Percentiles rank a stretch among this genome's conserved stretches.
Conservation (phyloP, 129 eudicot genomes). For the Calendula officinalis region DNA sequence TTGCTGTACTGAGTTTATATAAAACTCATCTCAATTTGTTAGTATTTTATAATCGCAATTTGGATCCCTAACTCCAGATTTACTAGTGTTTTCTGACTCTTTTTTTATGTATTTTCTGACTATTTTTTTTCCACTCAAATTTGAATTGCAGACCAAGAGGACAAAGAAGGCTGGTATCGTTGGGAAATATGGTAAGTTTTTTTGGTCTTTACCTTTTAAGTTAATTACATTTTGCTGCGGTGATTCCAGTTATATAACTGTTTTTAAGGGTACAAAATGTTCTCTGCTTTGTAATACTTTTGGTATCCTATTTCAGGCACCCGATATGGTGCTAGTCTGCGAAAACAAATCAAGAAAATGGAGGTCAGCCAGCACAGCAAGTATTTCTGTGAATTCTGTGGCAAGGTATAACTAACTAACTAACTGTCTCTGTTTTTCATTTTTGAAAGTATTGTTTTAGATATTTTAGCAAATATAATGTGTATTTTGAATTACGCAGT, state of each 20-base stretch:
- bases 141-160: constrained; percentile 48
- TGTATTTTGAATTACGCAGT: neutral
- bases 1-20: neutral
- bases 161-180: constrained; percentile 22
- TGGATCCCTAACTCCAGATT: too few species aligned
- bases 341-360: constrained; percentile 17
- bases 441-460: too few species aligned
- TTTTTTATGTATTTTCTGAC: neutral
- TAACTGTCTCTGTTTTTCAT: too few species aligned
- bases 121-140: constrained; percentile 8
- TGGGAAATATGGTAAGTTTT: constrained; percentile 49
- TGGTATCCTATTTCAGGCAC: neutral
- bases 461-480: too few species aligned
- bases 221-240: neutral
- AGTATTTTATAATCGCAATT: too few species aligned
- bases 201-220: neutral
- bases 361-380: constrained; percentile 16
- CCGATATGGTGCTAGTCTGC: constrained; percentile 23
- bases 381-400: constrained; percentile 9
- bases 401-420: neutral
- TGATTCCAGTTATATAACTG: neutral
- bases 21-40: neutral
- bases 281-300: neutral
- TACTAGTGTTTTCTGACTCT: too few species aligned
- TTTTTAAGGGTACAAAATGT: neutral